Percentiles rank a stretch among this genome's conserved stretches.
Conservation (phyloP, 2,329 filamentous ascomycete species). For the Phaeosphaeria sp. region DNA sequence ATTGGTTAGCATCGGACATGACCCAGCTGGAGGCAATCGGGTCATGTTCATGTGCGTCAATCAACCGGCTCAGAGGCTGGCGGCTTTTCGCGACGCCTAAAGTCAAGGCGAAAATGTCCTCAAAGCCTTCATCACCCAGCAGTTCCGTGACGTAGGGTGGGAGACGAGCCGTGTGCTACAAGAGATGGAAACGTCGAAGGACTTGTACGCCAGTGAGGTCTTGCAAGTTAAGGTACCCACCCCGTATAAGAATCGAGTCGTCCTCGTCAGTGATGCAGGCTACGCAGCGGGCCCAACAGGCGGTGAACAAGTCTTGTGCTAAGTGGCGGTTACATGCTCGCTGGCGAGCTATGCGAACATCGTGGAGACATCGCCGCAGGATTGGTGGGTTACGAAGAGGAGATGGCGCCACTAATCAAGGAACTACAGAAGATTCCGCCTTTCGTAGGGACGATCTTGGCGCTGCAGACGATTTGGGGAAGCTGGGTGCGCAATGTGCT, state of each 20-base stretch:
- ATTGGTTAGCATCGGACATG: slow-evolving; percentile 43
- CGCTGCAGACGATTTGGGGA: slow-evolving; percentile 25
- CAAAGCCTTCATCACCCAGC: neutral
- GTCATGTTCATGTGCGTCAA: slow-evolving; percentile 50
- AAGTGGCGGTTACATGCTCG: slow-evolving; percentile 3
- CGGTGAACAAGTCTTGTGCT: slow-evolving; percentile 36
- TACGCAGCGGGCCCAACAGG: slow-evolving; percentile 30
- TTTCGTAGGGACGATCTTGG: slow-evolving; percentile 5
- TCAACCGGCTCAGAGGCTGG: slow-evolving; percentile 20
- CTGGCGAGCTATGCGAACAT: too few species aligned
- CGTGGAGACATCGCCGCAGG: too few species aligned
- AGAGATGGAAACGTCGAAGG: slow-evolving; percentile 44
- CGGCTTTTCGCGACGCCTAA: neutral
- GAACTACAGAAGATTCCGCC: slow-evolving; percentile 17
- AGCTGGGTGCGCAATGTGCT: slow-evolving; percentile 52
- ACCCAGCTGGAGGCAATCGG: slow-evolving; percentile 49
- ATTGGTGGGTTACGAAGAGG: too few species aligned
- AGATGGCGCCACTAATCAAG: slow-evolving; percentile 13
- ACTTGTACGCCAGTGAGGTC: slow-evolving; percentile 56
- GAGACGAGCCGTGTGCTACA: slow-evolving; percentile 50
- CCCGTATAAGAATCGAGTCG: slow-evolving; percentile 57
- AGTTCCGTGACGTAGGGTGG: slow-evolving; percentile 48
- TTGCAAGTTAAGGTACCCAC: slow-evolving; percentile 52
- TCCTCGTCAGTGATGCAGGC: slow-evolving; percentile 60
- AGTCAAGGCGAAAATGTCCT: neutral